Conservation (phyloP, 768 basidiomycete genomes). For the Macrolepiota fuliginosa region DNA sequence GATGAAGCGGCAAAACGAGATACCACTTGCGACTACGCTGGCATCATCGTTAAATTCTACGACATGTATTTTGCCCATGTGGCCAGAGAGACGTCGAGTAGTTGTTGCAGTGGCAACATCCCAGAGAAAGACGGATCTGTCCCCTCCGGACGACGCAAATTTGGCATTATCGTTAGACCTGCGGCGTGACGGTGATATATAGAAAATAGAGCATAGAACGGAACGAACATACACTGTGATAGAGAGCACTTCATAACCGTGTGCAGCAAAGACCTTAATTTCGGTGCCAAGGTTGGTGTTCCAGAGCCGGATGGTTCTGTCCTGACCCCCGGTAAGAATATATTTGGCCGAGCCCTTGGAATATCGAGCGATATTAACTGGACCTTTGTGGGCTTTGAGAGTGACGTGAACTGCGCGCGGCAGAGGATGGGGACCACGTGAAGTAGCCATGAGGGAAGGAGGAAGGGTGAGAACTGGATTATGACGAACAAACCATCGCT, state of each 20-base stretch:
- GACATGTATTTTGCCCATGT: slow-evolving; percentile 85
- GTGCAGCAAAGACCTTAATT: slow-evolving; percentile 87
- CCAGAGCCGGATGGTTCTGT: slow-evolving; percentile 87
- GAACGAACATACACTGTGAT: slow-evolving; percentile 70
- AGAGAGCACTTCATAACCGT: slow-evolving; percentile 94
- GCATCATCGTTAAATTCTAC: slow-evolving; percentile 92
- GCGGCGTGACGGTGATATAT: neutral
- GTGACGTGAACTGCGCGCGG: slow-evolving; percentile 63
- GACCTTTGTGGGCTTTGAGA: slow-evolving; percentile 70
- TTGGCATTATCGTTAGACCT: slow-evolving; percentile 93
- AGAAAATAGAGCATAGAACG: neutral
- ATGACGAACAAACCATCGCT: slow-evolving; percentile 4
- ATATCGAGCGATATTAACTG: slow-evolving; percentile 90
- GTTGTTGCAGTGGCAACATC: slow-evolving; percentile 90
- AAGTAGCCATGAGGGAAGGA: slow-evolving; percentile 43
- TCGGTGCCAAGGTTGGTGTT: slow-evolving; percentile 85
- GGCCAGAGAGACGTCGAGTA: slow-evolving; percentile 79
- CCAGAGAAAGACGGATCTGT: slow-evolving; percentile 92
- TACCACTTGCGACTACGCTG: slow-evolving; percentile 85
- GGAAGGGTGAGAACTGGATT: slow-evolving; percentile 4
- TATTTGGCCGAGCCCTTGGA: slow-evolving; percentile 88
- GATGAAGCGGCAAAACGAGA: slow-evolving; percentile 17
- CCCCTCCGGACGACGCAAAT: slow-evolving; percentile 93
- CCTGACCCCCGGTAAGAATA: slow-evolving; percentile 90
- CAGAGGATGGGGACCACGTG: slow-evolving; percentile 49